Conservation (phyloP, 192 early-diverging fungal species). For the Cetraspora pellucida region DNA sequence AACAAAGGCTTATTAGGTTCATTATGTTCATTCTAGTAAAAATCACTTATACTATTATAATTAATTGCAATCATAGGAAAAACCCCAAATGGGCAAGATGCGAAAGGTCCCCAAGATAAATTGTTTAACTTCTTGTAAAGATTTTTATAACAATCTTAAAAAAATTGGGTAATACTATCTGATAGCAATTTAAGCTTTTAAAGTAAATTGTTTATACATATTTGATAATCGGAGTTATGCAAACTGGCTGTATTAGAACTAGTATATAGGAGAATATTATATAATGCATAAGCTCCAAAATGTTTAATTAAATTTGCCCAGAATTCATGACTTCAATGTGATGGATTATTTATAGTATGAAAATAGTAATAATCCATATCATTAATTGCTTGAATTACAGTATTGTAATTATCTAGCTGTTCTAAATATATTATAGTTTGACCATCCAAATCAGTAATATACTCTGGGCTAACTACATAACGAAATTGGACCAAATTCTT, state of each 20-base stretch:
- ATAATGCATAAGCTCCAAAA: background rate
- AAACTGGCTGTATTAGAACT: slow-evolving; percentile 15
- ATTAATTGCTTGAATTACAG: background rate
- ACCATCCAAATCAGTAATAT: no score
- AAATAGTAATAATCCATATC: background rate
- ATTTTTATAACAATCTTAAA: background rate
- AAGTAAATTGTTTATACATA: background rate
- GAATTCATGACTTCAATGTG: background rate
- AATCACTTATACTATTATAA: slow-evolving; percentile 18
- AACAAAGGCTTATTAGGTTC: slow-evolving; percentile 3
- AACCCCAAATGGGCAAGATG: background rate
- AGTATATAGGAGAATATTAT: background rate
- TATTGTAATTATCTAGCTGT: background rate
- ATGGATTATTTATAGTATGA: background rate
- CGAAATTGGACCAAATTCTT: background rate
- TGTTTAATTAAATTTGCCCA: background rate
- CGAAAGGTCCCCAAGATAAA: background rate
- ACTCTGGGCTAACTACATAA: no score
- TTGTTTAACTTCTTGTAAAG: background rate
- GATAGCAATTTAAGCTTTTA: background rate
- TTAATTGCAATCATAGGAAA: slow-evolving; percentile 16
- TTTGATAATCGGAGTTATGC: background rate
- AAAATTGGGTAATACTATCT: background rate
- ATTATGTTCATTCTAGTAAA: background rate
- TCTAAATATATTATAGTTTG: background rate